These are phyloP conservation scores for Ricinus communis DNA, from an alignment of 345 rosid genomes.

Conservation along the genomic window DNA sequence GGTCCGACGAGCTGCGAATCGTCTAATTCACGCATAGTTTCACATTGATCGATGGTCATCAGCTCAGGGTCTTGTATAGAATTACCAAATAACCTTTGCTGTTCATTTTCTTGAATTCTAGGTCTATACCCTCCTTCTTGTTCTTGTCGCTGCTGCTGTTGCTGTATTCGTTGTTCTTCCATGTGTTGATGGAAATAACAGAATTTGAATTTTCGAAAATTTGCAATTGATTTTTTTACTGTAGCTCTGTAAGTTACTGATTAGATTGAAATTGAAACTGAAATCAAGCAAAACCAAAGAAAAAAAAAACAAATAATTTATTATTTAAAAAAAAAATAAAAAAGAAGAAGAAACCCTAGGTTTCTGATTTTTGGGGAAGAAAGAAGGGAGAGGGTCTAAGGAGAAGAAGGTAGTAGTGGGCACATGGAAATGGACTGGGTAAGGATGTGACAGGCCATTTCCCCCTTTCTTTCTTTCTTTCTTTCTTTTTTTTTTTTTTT, in stretches of 20 bases:
- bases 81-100: slow-evolving; percentile 20
- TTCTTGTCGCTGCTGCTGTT: slow-evolving; percentile 22
- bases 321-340: too few relatives aligned
- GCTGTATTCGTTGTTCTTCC: slow-evolving; percentile 38
- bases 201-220: slow-evolving; percentile 1
- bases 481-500: not conserved
- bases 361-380: not conserved
- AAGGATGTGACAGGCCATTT: slow-evolving; percentile 39
- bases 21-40: slow-evolving; percentile 34
- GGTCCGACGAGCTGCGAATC: slow-evolving; percentile 45
- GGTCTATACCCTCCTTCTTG: slow-evolving; percentile 20
- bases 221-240: too few relatives aligned
- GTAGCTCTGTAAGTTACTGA: too few relatives aligned
- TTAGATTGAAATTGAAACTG: too few relatives aligned
- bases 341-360: slow-evolving; percentile 51
- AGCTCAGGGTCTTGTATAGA: slow-evolving; percentile 38
- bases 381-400: not conserved
- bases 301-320: too few relatives aligned
- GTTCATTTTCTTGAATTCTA: slow-evolving; percentile 12
- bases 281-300: too few relatives aligned
- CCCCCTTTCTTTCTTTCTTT: slow-evolving; percentile 1
- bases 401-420: slow-evolving; percentile 17
- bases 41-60: slow-evolving; percentile 59
- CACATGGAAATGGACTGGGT: slow-evolving; percentile 38
- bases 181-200: slow-evolving; percentile 20